Base-by-base conservation (phyloP, 2,329 filamentous ascomycete species). In the Aspergillus floridensis region DNA sequence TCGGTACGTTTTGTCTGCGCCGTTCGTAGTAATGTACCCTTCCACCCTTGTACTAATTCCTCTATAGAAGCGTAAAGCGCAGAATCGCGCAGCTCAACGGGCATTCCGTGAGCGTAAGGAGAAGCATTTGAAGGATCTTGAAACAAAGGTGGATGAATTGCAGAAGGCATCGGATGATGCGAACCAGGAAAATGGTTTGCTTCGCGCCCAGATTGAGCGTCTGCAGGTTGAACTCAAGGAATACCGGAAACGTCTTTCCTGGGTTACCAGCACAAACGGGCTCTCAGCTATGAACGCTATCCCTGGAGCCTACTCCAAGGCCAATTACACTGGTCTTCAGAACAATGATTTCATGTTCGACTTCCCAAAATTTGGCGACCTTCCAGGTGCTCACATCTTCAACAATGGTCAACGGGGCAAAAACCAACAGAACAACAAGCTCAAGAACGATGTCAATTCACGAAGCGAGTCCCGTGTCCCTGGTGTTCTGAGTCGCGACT, bases 101-200 rank as follows among this genome's bases (percentile, higher is more conserved):
- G 93, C 93, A 6, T 97, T 97, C 83, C 87, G 93, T 57, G 93
- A 97, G 75, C 90, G 93, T 63, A 97, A 97, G 78, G 93, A 97
- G 76, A 93, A 90, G 79, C 93, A 80, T 58, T 62, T 80, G 38
- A 79, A 79, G 63, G 80, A 82, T 60, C 65, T 82, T 38, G 80
- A 82, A 67, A 77, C 81, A 32, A 87, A 86, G 66, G 85, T 88
- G 3, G 78, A 81, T 5, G 83, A 85, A 62, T 77, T 88, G 3
- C 89, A 96, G 73, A 95, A 96, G 77, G 86, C 86, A 0, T 96
- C 93, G 0, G 87, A 96, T 70, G 84, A 86, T 38, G 84, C 92
- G 56, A 96, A 88, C 73, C 88, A 91, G 66, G 93, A 98, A 75
- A 99, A 99, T 70, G 86, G 84, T 59, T 78, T 90, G 56, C 83